Evolutionary conservation across 2,329 filamentous ascomycete species (phyloP).

Genomic region (Calonectria pauciramosa): DNA sequence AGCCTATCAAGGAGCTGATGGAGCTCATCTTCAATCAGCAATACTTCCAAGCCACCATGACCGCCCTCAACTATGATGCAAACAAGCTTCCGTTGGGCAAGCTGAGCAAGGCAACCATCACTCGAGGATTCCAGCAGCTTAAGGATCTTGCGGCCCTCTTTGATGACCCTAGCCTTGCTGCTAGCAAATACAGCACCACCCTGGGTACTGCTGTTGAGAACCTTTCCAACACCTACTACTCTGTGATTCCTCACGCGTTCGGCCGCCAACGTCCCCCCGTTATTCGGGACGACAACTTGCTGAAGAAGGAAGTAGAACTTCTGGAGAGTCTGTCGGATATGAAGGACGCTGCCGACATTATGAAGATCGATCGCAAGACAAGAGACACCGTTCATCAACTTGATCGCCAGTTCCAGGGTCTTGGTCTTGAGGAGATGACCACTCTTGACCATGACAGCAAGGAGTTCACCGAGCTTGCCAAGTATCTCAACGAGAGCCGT

Average conservation of each 20-base stretch:
- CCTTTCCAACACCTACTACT: slow-evolving; percentile 85
- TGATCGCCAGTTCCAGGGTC: slow-evolving; percentile 79
- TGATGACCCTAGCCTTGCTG: slow-evolving; percentile 63
- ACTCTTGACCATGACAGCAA: slow-evolving; percentile 68
- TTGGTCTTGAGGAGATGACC: slow-evolving; percentile 84
- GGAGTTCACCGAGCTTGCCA: slow-evolving; percentile 76
- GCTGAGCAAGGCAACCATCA: slow-evolving; percentile 83
- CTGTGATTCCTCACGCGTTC: slow-evolving; percentile 85
- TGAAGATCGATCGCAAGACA: slow-evolving; percentile 72
- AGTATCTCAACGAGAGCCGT: slow-evolving; percentile 77
- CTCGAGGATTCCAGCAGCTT: slow-evolving; percentile 80
- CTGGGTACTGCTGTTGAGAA: slow-evolving; percentile 64
- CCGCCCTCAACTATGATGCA: slow-evolving; percentile 77
- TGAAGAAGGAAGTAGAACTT: slow-evolving; percentile 84
- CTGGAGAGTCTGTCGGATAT: slow-evolving; percentile 87
- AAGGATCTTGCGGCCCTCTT: slow-evolving; percentile 81
- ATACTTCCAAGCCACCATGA: slow-evolving; percentile 78
- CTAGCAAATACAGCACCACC: slow-evolving; percentile 55
- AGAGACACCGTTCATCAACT: slow-evolving; percentile 71
- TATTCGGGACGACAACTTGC: slow-evolving; percentile 66
- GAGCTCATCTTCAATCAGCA: slow-evolving; percentile 86
- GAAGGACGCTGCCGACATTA: slow-evolving; percentile 84
- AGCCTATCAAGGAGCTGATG: slow-evolving; percentile 77
- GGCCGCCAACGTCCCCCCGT: slow-evolving; percentile 80
- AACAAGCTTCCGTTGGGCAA: slow-evolving; percentile 88